Percentiles rank a stretch among this genome's conserved stretches.
Conservation (phyloP, 1,284 basidiomycete genomes). For the Sutorius eximius region DNA sequence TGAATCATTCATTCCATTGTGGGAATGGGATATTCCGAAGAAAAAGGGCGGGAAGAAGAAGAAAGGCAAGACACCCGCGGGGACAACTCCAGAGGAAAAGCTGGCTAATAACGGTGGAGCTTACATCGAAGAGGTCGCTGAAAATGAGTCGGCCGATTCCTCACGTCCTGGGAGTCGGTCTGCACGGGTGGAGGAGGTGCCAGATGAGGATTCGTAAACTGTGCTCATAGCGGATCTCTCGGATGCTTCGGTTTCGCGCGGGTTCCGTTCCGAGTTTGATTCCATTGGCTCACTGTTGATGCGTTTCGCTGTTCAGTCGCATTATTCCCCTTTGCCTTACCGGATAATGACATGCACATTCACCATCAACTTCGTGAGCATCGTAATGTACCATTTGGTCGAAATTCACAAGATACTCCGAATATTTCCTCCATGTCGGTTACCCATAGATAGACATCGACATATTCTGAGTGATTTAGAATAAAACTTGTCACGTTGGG, state of each 20-base stretch:
- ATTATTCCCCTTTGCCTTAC: slow-evolving; percentile 38
- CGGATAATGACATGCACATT: slow-evolving; percentile 21
- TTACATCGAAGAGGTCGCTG: slow-evolving; percentile 56
- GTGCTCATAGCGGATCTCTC: background rate
- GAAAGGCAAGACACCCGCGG: slow-evolving; percentile 44
- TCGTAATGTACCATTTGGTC: background rate
- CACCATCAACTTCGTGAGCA: background rate
- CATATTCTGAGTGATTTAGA: background rate
- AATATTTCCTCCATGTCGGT: background rate
- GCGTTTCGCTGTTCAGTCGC: slow-evolving; percentile 27
- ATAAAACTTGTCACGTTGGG: background rate
- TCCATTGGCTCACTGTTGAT: background rate
- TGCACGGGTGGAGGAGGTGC: slow-evolving; percentile 59
- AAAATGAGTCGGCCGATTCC: slow-evolving; percentile 42
- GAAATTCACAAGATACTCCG: background rate
- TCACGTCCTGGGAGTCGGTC: slow-evolving; percentile 62
- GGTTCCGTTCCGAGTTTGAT: background rate
- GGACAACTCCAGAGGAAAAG: slow-evolving; percentile 30
- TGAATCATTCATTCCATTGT: slow-evolving; percentile 95
- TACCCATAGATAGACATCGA: background rate
- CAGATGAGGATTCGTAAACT: slow-evolving; percentile 48
- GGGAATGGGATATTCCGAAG: slow-evolving; percentile 97
- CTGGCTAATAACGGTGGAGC: slow-evolving; percentile 42
- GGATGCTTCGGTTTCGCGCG: background rate
- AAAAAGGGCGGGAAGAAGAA: slow-evolving; percentile 77